phyloP scores from a whole-genome alignment of 805 yeast genomes.

The Jamesozyma rosinii region DNA sequence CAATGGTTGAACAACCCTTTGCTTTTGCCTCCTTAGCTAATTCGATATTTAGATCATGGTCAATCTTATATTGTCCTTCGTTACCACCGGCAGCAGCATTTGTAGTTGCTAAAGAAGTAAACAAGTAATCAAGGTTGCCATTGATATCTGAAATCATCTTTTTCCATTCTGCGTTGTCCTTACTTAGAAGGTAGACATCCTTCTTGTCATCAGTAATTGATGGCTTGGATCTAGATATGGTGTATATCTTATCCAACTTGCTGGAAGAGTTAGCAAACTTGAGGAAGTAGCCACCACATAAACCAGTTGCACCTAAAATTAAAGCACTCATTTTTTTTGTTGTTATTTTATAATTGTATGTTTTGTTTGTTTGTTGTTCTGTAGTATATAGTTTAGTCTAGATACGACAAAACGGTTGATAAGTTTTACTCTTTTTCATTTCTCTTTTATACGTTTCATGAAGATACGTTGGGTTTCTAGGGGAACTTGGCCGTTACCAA shows the following conservation, averaged over 20 bases:
- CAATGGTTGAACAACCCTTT: conserved; percentile 57
- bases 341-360: neutral
- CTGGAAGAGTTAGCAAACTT: conserved; percentile 34
- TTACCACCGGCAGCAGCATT: conserved; percentile 61
- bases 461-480: too few relatives aligned
- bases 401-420: too few relatives aligned
- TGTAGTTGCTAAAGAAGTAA: conserved; percentile 72
- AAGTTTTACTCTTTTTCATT: too few relatives aligned
- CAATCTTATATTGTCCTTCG: conserved; percentile 62
- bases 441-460: too few relatives aligned
- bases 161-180: conserved; percentile 46
- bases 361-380: too few relatives aligned
- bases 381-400: too few relatives aligned
- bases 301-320: conserved; percentile 68
- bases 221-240: conserved; percentile 44
- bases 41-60: conserved; percentile 59
- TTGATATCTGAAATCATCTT: conserved; percentile 26
- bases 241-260: conserved; percentile 34
- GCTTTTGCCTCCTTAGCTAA: conserved; percentile 67
- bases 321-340: conserved; percentile 23
- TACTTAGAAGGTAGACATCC: conserved; percentile 35
- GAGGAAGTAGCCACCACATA: conserved; percentile 56
- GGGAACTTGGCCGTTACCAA: too few relatives aligned
- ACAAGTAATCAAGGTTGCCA: conserved; percentile 34
- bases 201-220: conserved; percentile 23